Percentiles rank a stretch among this genome's conserved stretches.
Evolutionary conservation across 176 grass and related monocot species (phyloP).

Genomic region (Oryza glumipatula): DNA sequence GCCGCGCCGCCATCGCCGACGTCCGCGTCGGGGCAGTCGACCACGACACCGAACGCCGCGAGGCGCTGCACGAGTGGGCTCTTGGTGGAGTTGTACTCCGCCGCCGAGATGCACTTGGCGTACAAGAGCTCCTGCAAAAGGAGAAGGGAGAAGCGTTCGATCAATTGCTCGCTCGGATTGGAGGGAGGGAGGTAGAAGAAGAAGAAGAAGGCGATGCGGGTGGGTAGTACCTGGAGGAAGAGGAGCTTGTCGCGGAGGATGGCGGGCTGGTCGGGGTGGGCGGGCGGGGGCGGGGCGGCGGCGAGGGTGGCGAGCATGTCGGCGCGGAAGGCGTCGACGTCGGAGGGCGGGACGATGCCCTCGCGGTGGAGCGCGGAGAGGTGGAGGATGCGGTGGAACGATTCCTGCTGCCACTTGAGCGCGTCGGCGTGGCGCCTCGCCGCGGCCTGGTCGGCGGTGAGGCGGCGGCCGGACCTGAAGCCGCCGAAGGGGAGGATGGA

Average conservation of each 20-base stretch:
- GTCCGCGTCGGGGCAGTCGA: conserved; percentile 71
- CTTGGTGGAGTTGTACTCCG: conserved; percentile 88
- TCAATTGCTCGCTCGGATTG: not conserved
- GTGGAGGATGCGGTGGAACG: conserved; percentile 96
- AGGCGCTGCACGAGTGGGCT: conserved; percentile 74
- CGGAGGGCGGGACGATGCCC: conserved; percentile 77
- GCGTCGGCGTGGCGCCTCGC: conserved; percentile 65
- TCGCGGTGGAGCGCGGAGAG: conserved; percentile 76
- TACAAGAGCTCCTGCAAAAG: conserved; percentile 70
- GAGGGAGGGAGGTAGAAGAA: no score
- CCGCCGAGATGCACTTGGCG: conserved; percentile 72
- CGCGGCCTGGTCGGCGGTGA: conserved; percentile 73
- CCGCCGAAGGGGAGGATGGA: conserved; percentile 74
- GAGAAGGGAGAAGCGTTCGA: not conserved
- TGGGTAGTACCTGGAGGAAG: conserved; percentile 67
- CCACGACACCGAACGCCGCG: conserved; percentile 67
- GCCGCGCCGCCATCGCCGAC: not conserved
- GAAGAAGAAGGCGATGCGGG: not conserved
- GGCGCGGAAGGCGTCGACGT: conserved; percentile 73
- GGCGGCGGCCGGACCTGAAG: conserved; percentile 54
- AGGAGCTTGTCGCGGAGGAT: conserved; percentile 85
- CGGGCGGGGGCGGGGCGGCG: conserved; percentile 39
- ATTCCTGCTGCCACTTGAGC: conserved; percentile 96
- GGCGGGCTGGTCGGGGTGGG: conserved; percentile 53
- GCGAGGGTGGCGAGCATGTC: conserved; percentile 66